Percentiles rank a stretch among this genome's conserved stretches.
Conservation (phyloP, 768 basidiomycete species). For the Guyanaporus albipodus region DNA sequence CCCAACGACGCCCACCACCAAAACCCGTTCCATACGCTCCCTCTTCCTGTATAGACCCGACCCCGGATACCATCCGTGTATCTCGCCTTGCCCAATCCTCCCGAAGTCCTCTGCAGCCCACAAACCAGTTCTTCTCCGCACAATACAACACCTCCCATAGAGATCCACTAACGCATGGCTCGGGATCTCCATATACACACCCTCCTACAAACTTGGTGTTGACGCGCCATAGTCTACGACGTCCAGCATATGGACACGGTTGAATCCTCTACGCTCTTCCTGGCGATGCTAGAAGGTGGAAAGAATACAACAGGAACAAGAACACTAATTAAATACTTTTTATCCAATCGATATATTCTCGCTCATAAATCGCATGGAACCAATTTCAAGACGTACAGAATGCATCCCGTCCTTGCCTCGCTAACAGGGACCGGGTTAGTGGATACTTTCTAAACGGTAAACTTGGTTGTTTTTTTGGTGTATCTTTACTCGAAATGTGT, state of each 20-base stretch:
- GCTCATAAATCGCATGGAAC: slow-evolving; percentile 13
- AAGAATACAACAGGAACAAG: slow-evolving; percentile 2
- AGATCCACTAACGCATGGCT: slow-evolving; percentile 7
- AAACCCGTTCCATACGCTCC: slow-evolving; percentile 25
- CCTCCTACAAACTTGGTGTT: slow-evolving; percentile 12
- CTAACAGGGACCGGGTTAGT: slow-evolving; percentile 1
- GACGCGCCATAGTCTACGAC: slow-evolving; percentile 12
- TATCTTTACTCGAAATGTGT: slow-evolving; percentile 18
- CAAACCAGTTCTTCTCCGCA: slow-evolving; percentile 23
- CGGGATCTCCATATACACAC: slow-evolving; percentile 7
- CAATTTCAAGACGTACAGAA: slow-evolving; percentile 10
- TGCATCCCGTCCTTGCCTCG: slow-evolving; percentile 11
- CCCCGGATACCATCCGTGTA: slow-evolving; percentile 39
- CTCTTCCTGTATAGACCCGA: slow-evolving; percentile 37
- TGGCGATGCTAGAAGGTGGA: background rate
- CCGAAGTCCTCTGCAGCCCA: slow-evolving; percentile 23
- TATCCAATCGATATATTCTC: slow-evolving; percentile 16
- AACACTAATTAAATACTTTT: slow-evolving; percentile 14
- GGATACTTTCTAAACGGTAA: slow-evolving; percentile 5
- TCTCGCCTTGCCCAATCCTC: slow-evolving; percentile 21
- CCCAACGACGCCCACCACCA: slow-evolving; percentile 3
- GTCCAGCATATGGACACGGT: slow-evolving; percentile 7
- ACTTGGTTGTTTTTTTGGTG: slow-evolving; percentile 8
- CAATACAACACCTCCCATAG: slow-evolving; percentile 3
- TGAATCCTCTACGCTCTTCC: slow-evolving; percentile 2